Evolutionary conservation across 1,284 basidiomycete genomes (phyloP).

Genomic region (Cryptococcus sp.): DNA sequence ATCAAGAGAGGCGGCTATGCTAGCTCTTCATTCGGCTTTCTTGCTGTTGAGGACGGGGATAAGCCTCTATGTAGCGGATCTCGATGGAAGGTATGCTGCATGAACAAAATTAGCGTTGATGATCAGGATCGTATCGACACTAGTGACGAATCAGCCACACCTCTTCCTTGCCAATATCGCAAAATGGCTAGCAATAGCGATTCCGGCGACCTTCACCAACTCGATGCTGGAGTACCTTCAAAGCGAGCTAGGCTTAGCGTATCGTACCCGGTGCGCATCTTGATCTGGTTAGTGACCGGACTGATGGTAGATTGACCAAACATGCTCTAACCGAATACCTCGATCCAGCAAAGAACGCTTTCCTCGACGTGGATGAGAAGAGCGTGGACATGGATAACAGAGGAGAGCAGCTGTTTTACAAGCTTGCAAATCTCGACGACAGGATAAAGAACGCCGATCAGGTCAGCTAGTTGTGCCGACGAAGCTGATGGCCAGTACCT

Average conservation of each 20-base stretch:
- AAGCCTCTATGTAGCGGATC: slow-evolving; percentile 88
- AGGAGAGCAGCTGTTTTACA: slow-evolving; percentile 72
- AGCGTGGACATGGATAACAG: slow-evolving; percentile 13
- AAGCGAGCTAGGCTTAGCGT: slow-evolving; percentile 87
- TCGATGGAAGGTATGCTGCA: slow-evolving; percentile 76
- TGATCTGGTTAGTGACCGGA: too few species aligned
- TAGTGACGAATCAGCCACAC: slow-evolving; percentile 79
- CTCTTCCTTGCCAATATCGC: slow-evolving; percentile 81
- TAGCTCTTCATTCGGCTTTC: slow-evolving; percentile 81
- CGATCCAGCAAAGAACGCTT: slow-evolving; percentile 49
- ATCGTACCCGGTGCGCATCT: slow-evolving; percentile 65
- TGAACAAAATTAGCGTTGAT: neutral
- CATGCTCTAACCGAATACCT: slow-evolving; percentile 82
- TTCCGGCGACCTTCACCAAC: slow-evolving; percentile 94
- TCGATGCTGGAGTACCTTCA: slow-evolving; percentile 93
- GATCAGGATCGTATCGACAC: slow-evolving; percentile 81
- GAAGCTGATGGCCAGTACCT: slow-evolving; percentile 51
- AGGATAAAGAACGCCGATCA: slow-evolving; percentile 96
- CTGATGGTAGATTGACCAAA: slow-evolving; percentile 61
- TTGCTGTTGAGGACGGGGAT: slow-evolving; percentile 85
- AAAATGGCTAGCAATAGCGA: slow-evolving; percentile 87
- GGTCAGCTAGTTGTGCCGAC: slow-evolving; percentile 49
- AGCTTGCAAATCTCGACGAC: slow-evolving; percentile 87
- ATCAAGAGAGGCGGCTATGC: slow-evolving; percentile 79
- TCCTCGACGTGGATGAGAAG: slow-evolving; percentile 56